Evolutionary conservation across 2,329 filamentous ascomycete genomes (phyloP).

Genomic region (Westerdykella ornata): DNA sequence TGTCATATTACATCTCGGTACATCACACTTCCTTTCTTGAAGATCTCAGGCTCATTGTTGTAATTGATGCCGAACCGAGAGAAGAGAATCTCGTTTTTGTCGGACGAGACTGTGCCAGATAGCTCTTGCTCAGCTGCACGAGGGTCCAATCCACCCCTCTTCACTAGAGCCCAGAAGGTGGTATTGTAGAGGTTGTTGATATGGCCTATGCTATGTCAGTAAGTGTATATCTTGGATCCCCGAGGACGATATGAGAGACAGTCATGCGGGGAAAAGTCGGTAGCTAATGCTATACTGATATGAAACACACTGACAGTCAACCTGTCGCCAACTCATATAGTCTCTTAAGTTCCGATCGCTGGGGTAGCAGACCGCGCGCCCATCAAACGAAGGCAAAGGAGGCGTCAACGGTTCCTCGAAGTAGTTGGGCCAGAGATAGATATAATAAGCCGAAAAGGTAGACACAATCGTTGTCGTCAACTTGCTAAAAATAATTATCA

Average conservation of each 20-base stretch:
- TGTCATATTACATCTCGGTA: constrained; percentile 63
- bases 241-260: background rate
- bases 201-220: constrained; percentile 54
- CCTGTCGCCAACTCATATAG: constrained; percentile 96
- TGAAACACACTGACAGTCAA: constrained; percentile 63
- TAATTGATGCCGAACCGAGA: constrained; percentile 89
- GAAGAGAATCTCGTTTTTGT: constrained; percentile 96
- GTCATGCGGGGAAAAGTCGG: background rate
- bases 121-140: constrained; percentile 76
- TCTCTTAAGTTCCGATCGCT: constrained; percentile 75
- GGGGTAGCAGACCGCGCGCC: constrained; percentile 84
- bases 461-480: constrained; percentile 85
- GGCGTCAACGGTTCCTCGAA: constrained; percentile 66
- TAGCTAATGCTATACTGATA: background rate
- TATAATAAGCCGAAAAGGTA: constrained; percentile 87
- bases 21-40: constrained; percentile 85
- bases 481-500: constrained; percentile 55
- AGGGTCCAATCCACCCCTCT: constrained; percentile 65
- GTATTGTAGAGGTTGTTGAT: constrained; percentile 99
- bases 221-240: background rate
- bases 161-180: constrained; percentile 85
- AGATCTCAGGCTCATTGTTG: constrained; percentile 91
- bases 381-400: constrained; percentile 85
- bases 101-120: constrained; percentile 70
- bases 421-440: constrained; percentile 68